Evolutionary conservation across 208 protist genomes (phyloP), one percentile per base, ranked within the genome.

Genomic region (Naegleria gruberi): DNA sequence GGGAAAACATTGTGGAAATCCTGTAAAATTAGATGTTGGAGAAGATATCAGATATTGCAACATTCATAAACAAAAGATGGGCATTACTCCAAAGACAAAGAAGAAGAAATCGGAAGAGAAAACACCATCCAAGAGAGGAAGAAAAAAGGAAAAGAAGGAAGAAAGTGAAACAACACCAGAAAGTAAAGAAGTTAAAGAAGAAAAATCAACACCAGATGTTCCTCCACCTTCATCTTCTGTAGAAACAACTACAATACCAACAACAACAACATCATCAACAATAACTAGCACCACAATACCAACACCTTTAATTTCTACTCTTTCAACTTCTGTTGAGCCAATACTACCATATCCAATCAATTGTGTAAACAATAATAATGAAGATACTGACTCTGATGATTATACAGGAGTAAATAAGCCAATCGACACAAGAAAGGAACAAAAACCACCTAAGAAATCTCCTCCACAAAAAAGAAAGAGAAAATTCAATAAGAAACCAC

Each of bases 21-120:
- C 82, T 40, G 82, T 87, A 15, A 87, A 87, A 37, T 45, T 86
- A 10, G 42, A 30, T 30, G 5, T 41, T 3, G 10, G 43, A 44
- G 81, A 84, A n/a, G 82, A 87, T 40, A 51, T 17, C 15, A 47
- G 82, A 55, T 87, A 87, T 55, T 87, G 82, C 26, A 51, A 55
- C 40, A 7, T 43, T 19, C 82, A 87, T 34, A 87, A 87, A 55
- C 42, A 46, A 87, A 87, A 45, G 82, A 15, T 87, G 55, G 82
- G 82, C 6, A 40, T 87, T 4, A 87, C 55, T 41, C 37, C 41
- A 55, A 87, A 87, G 44, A 87, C 10, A 51, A 87, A 55, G 17
- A 34, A 51, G 12, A 23, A 45, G 19, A 5, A 34, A 26, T 19
- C 43, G 6, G 17, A 23, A 40, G n/a, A 87, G 2, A 30, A 4